Percentiles rank a stretch among this genome's conserved stretches.
These are phyloP conservation scores for Gnaphalium uliginosum DNA, from an alignment of 129 eudicot species.

Conservation along the genomic window DNA sequence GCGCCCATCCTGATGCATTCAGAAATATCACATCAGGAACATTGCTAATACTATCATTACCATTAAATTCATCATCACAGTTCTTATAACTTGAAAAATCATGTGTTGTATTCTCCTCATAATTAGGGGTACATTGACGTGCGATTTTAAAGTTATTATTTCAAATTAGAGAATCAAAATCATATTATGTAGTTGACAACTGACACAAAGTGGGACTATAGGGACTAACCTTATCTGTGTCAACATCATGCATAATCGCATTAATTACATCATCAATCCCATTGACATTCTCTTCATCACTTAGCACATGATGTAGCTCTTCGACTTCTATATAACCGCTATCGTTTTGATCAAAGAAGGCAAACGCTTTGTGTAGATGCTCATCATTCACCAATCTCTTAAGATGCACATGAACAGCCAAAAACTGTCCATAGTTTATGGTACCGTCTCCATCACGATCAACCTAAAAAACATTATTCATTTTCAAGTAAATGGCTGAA, in stretches of 20 bases:
- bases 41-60: not conserved
- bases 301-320: constrained; percentile 62
- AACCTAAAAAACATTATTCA: constrained; percentile 46
- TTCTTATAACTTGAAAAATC: not conserved
- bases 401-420: constrained; percentile 71
- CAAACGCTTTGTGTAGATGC: constrained; percentile 74
- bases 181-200: too few relatives aligned
- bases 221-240: constrained; percentile 72
- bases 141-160: not conserved
- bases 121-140: not conserved
- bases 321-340: constrained; percentile 75
- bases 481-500: not conserved
- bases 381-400: constrained; percentile 80
- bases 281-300: constrained; percentile 60
- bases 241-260: constrained; percentile 79
- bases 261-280: constrained; percentile 56
- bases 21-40: not conserved
- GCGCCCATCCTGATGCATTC: constrained; percentile 68
- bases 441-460: constrained; percentile 76
- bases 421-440: constrained; percentile 63
- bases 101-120: not conserved
- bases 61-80: not conserved
- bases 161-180: not conserved
- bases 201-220: not conserved
- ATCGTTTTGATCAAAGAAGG: constrained; percentile 63